These are phyloP conservation scores for Themeda triandra DNA, from an alignment of 176 grass and related monocot species.

Conservation along the genomic window DNA sequence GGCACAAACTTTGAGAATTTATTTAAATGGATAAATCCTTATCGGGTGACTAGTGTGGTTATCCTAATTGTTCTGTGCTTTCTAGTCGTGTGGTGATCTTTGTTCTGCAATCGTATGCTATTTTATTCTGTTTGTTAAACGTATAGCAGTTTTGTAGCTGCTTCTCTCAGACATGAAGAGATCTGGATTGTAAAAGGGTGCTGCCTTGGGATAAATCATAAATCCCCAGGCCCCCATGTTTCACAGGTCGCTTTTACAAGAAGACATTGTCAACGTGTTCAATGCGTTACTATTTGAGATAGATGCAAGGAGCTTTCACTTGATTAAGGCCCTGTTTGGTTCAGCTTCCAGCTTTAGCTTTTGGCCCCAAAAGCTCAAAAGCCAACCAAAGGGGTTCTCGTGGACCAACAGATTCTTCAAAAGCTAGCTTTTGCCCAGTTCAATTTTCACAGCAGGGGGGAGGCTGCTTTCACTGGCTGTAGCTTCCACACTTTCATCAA, in stretches of 20 bases:
- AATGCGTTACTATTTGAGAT: not conserved
- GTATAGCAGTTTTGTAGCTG: not conserved
- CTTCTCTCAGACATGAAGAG: not conserved
- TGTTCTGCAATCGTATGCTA: not conserved
- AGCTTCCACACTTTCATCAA: too few relatives aligned
- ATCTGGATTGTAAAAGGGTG: not conserved
- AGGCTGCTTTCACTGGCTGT: too few relatives aligned
- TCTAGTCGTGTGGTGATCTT: not conserved
- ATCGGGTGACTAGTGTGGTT: not conserved
- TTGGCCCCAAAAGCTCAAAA: too few relatives aligned
- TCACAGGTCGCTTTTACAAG: not conserved
- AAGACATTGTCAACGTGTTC: not conserved
- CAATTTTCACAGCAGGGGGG: too few relatives aligned
- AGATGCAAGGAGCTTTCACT: not conserved
- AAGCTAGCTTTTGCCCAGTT: too few relatives aligned
- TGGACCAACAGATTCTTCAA: too few relatives aligned
- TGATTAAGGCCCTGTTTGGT: not conserved
- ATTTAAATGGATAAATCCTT: not conserved
- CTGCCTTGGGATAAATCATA: not conserved
- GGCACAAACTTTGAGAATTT: not conserved
- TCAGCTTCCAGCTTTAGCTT: too few relatives aligned
- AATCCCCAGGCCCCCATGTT: not conserved
- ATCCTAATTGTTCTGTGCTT: not conserved
- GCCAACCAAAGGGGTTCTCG: too few relatives aligned
- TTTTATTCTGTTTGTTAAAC: not conserved